These are phyloP conservation scores for Euphorbia peplus DNA, from an alignment of 345 rosid species.

Conservation along the genomic window DNA sequence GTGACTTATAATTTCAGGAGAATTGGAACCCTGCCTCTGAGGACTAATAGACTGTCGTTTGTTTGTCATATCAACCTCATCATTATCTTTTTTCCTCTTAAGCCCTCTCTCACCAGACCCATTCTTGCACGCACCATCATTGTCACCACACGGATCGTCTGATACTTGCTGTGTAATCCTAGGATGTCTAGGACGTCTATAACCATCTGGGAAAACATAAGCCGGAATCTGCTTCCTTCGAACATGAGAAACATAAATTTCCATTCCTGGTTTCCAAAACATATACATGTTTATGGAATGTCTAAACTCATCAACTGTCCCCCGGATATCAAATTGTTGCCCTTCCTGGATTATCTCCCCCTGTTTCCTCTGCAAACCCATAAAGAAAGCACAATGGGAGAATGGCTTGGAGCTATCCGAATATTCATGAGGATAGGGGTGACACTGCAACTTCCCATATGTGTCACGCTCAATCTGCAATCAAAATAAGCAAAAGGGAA, in stretches of 20 bases:
- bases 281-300: constrained; percentile 44
- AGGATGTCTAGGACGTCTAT: constrained; percentile 31
- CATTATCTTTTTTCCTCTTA: constrained; percentile 42
- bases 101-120: constrained; percentile 32
- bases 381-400: constrained; percentile 54
- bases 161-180: constrained; percentile 27
- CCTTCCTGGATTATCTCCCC: constrained; percentile 58
- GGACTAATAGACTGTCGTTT: constrained; percentile 38
- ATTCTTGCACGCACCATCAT: constrained; percentile 26
- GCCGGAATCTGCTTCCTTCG: constrained; percentile 57
- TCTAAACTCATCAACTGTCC: constrained; percentile 57
- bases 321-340: constrained; percentile 68
- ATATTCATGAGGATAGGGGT: constrained; percentile 59
- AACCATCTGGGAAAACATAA: constrained; percentile 52
- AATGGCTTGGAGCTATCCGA: constrained; percentile 42
- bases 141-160: constrained; percentile 28
- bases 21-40: constrained; percentile 22
- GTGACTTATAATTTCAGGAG: constrained; percentile 31
- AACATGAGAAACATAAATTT: constrained; percentile 60
- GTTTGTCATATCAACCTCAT: constrained; percentile 23
- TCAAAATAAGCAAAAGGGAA: constrained; percentile 1
- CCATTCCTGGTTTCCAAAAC: constrained; percentile 76
- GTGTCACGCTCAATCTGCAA: constrained; percentile 69
- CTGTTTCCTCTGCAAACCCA: constrained; percentile 67
- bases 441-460: constrained; percentile 64